phyloP scores from a whole-genome alignment of 2,329 filamentous ascomycete species.

The Ustulina deusta region DNA sequence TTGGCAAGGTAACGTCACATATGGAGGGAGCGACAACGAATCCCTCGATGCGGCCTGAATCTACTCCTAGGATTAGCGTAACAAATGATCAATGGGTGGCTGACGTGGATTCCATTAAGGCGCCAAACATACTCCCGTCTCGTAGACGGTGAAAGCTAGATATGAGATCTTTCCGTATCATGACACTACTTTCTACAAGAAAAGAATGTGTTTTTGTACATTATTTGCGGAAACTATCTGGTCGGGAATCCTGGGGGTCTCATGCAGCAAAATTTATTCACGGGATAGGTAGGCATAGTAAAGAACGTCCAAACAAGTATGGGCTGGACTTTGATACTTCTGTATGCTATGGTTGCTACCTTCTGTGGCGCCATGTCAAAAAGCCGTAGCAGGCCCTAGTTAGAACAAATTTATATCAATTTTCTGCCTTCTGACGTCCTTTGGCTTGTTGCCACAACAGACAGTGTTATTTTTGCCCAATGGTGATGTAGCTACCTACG shows the following conservation, averaged over 20 bases:
- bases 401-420: not conserved
- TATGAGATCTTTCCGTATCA: not conserved
- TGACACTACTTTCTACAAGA: not conserved
- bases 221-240: not conserved
- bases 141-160: not conserved
- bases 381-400: not conserved
- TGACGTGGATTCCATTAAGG: constrained; percentile 7
- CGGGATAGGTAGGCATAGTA: not conserved
- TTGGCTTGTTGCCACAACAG: too few species aligned
- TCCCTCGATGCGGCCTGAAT: not conserved
- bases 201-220: not conserved
- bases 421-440: too few species aligned
- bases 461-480: too few species aligned
- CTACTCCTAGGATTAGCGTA: not conserved
- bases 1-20: constrained; percentile 3
- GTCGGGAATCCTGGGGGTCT: not conserved
- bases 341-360: not conserved
- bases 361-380: too few species aligned
- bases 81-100: constrained; percentile 18
- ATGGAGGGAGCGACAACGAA: not conserved
- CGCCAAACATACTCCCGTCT: not conserved
- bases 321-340: not conserved
- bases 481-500: too few species aligned
- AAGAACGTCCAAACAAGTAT: not conserved
- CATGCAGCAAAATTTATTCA: not conserved